These are phyloP conservation scores for Salix udensis DNA, from an alignment of 345 rosid genomes.

Conservation along the genomic window DNA sequence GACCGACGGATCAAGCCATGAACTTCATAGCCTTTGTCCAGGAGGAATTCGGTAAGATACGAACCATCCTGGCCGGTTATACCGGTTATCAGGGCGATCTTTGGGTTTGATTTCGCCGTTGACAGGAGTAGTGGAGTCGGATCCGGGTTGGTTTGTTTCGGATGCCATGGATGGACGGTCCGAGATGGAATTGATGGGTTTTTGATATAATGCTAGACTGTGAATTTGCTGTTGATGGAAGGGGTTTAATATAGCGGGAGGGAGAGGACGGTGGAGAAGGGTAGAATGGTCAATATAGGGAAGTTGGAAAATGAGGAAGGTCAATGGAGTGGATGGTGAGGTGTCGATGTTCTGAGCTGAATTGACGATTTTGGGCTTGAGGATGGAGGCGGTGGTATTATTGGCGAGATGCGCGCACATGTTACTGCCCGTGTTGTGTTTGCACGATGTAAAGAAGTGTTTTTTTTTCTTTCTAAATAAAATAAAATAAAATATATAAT, in stretches of 20 bases:
- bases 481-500: not conserved
- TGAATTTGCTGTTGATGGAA: not conserved
- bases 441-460: not conserved
- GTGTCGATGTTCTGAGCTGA: not conserved
- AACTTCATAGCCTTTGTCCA: conserved; percentile 69
- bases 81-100: conserved; percentile 80
- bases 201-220: not conserved
- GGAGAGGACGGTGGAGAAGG: not conserved
- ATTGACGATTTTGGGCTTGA: not conserved
- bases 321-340: not conserved
- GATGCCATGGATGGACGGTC: conserved; percentile 18
- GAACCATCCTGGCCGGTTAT: conserved; percentile 98
- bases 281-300: not conserved
- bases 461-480: not conserved
- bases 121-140: conserved; percentile 17
- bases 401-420: not conserved
- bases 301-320: not conserved
- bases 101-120: conserved; percentile 38
- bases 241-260: not conserved
- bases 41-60: conserved; percentile 82
- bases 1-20: conserved; percentile 94
- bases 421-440: not conserved
- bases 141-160: conserved; percentile 17
- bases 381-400: not conserved
- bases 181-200: not conserved